Conservation (phyloP, 2,329 filamentous ascomycete genomes). For the Tympanopsis confertula region DNA sequence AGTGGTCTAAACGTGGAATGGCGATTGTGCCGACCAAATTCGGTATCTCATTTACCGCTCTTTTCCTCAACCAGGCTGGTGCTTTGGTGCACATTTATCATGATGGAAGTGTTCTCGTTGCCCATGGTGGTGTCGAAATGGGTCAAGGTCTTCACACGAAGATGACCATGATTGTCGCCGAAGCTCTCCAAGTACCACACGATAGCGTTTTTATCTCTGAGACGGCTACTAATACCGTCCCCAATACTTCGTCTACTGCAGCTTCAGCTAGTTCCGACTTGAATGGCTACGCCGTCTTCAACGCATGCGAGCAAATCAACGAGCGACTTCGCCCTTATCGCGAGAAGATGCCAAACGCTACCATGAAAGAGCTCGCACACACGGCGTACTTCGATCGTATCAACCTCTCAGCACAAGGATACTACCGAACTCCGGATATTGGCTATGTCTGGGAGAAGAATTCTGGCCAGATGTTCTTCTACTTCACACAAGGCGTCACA, state of each 20-base stretch:
- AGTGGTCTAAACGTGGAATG: conserved; percentile 86
- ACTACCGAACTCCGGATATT: conserved; percentile 95
- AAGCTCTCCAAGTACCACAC: conserved; percentile 72
- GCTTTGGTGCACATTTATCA: conserved; percentile 95
- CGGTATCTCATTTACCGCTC: conserved; percentile 90
- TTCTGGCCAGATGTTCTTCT: conserved; percentile 93
- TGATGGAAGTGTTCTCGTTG: conserved; percentile 82
- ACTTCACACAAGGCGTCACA: conserved; percentile 93
- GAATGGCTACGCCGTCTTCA: conserved; percentile 90
- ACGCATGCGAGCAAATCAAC: conserved; percentile 85
- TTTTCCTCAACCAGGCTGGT: conserved; percentile 93
- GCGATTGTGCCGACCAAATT: conserved; percentile 92
- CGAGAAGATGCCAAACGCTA: conserved; percentile 64
- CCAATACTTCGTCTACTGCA: conserved; percentile 85
- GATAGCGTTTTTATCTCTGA: conserved; percentile 82
- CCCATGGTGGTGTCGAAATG: conserved; percentile 96
- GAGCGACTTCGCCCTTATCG: conserved; percentile 75
- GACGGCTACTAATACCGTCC: conserved; percentile 89
- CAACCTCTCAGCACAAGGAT: conserved; percentile 92
- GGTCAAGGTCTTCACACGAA: conserved; percentile 95
- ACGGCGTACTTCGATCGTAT: conserved; percentile 93
- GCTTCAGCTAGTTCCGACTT: conserved; percentile 89
- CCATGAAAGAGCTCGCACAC: conserved; percentile 80
- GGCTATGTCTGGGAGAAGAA: conserved; percentile 90
- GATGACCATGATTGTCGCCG: conserved; percentile 88